A percentile compares a stretch with the other conserved stretches of the same genome.
These are phyloP conservation scores for Casuarina cunninghamiana DNA, from an alignment of 306 rosid species.

Conservation along the genomic window DNA sequence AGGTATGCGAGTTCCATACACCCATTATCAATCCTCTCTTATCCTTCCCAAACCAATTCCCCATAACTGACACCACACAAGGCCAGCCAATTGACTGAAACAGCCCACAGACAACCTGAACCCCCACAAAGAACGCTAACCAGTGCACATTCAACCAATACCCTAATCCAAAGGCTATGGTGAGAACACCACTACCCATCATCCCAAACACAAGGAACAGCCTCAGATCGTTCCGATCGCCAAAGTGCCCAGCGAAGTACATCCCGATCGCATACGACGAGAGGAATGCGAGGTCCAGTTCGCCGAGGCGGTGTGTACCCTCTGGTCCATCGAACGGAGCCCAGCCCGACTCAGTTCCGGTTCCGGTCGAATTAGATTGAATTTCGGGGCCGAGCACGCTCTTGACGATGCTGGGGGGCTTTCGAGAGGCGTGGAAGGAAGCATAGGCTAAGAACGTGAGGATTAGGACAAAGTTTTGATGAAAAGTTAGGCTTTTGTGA, in stretches of 20 bases:
- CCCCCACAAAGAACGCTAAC: constrained; percentile 63
- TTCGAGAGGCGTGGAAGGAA: constrained; percentile 87
- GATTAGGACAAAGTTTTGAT: constrained; percentile 54
- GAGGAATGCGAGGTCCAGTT: constrained; percentile 84
- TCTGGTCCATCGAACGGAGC: constrained; percentile 71
- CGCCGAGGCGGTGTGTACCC: constrained; percentile 77
- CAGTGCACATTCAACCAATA: constrained; percentile 80
- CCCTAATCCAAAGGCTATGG: constrained; percentile 74
- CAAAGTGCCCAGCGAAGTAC: constrained; percentile 84
- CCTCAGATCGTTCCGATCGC: constrained; percentile 84
- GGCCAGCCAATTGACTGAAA: constrained; percentile 99
- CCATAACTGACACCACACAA: constrained; percentile 87
- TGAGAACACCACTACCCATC: constrained; percentile 82
- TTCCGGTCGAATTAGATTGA: constrained; percentile 40
- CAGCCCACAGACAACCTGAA: constrained; percentile 80
- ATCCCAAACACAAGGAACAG: constrained; percentile 80
- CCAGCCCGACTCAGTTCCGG: constrained; percentile 56
- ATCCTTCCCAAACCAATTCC: constrained; percentile 79
- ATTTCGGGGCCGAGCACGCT: constrained; percentile 79
- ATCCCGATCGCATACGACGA: constrained; percentile 75
- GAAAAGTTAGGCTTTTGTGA: constrained; percentile 66
- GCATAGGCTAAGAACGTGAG: constrained; percentile 77
- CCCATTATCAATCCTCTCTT: constrained; percentile 96
- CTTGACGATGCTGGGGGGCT: constrained; percentile 92
- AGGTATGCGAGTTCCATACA: constrained; percentile 87